Percentiles rank a stretch among this genome's conserved stretches.
These are phyloP conservation scores for Entomortierella beljakovae DNA, from an alignment of 192 early-diverging fungal genomes.

Conservation along the genomic window DNA sequence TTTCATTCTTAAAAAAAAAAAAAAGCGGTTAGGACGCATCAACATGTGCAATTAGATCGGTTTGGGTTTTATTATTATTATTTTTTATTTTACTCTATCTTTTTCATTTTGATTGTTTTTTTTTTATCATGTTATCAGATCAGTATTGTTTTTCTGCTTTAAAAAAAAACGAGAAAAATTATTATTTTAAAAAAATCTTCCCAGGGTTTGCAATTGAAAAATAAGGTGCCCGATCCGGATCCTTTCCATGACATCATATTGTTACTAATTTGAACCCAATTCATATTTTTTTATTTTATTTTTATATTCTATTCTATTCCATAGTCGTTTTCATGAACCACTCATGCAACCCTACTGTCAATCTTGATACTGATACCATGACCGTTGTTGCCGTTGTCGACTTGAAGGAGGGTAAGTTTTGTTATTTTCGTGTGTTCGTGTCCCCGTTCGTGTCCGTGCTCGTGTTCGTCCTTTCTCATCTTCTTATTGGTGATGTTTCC, in stretches of 20 bases:
- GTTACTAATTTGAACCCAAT: no score
- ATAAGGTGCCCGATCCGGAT: neutral
- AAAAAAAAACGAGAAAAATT: no score
- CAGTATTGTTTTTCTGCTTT: conserved; percentile 7
- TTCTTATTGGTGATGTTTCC: neutral
- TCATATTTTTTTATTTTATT: neutral
- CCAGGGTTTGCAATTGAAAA: neutral
- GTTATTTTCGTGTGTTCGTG: neutral
- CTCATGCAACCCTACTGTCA: conserved; percentile 59
- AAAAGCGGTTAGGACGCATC: neutral
- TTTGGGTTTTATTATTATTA: neutral
- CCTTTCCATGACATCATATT: conserved; percentile 1
- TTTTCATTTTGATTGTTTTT: neutral
- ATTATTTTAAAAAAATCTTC: no score
- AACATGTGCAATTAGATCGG: neutral
- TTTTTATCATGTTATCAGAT: conserved; percentile 42
- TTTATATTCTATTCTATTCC: neutral
- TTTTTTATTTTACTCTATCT: neutral
- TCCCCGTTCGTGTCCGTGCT: neutral
- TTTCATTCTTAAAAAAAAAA: neutral
- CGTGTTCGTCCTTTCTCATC: neutral
- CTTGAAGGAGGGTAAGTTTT: conserved; percentile 55
- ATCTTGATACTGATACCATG: conserved; percentile 56
- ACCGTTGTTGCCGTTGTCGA: conserved; percentile 59
- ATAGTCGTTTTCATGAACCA: conserved; percentile 64